Evolutionary conservation across 805 yeast genomes (phyloP).

Genomic region (Komagataella kurtzmanii): DNA sequence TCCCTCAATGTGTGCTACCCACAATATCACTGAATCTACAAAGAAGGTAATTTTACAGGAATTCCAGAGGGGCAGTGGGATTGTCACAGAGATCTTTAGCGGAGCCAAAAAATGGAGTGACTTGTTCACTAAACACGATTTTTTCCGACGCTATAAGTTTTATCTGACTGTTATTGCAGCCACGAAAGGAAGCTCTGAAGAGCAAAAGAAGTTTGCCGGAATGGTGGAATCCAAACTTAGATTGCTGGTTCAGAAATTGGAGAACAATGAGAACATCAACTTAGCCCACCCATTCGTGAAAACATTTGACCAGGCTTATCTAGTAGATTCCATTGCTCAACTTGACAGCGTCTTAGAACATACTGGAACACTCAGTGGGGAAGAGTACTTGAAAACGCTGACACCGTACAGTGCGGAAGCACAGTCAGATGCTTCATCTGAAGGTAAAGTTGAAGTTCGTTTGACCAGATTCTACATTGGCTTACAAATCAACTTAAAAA

Average conservation of each 20-base stretch:
- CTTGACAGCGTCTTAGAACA: conserved; percentile 12
- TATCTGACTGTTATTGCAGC: conserved; percentile 74
- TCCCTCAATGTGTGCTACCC: conserved; percentile 99
- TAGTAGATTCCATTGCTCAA: conserved; percentile 28
- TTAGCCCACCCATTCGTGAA: conserved; percentile 87
- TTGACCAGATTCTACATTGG: conserved; percentile 77
- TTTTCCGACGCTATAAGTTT: conserved; percentile 74
- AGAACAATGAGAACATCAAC: conserved; percentile 57
- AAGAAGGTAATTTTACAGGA: conserved; percentile 74
- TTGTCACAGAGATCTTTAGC: conserved; percentile 52
- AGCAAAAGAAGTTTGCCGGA: conserved; percentile 86
- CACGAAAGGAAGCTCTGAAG: conserved; percentile 61
- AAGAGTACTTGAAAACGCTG: conserved; percentile 13
- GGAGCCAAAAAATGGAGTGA: conserved; percentile 65
- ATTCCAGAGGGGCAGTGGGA: conserved; percentile 58
- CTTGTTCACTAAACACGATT: conserved; percentile 66
- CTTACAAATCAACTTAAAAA: conserved; percentile 38
- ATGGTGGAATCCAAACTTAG: conserved; percentile 83
- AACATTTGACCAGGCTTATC: conserved; percentile 44
- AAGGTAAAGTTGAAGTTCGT: conserved; percentile 25
- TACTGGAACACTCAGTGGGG: conserved; percentile 50
- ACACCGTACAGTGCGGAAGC: conserved; percentile 5
- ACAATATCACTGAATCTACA: conserved; percentile 83
- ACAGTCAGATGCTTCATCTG: not conserved
- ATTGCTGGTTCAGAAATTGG: conserved; percentile 71